Conservation (phyloP, 345 rosid genomes). For the Eucalyptus lansdowneana region DNA sequence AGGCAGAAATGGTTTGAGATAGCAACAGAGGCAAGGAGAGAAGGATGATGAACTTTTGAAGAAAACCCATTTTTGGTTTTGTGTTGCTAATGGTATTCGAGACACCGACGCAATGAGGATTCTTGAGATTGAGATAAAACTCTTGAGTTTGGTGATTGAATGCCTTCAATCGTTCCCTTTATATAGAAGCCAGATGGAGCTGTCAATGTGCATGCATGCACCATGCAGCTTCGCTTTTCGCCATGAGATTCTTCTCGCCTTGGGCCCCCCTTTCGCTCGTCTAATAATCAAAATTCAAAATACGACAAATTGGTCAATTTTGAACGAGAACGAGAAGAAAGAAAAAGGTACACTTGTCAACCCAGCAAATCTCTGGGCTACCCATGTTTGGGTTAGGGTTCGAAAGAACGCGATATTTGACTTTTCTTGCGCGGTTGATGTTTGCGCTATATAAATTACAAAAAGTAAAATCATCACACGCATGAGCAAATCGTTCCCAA, state of each 20-base stretch:
- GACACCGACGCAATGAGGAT: not conserved
- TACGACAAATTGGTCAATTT: not conserved
- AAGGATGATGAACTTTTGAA: constrained; percentile 6
- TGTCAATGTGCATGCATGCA: not conserved
- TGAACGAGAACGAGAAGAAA: not conserved
- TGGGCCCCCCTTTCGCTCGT: not conserved
- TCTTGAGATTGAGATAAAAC: not conserved
- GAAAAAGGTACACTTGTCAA: not conserved
- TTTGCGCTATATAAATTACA: not conserved
- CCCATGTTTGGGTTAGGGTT: not conserved
- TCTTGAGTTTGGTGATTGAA: not conserved
- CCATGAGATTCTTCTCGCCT: not conserved
- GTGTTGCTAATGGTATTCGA: not conserved
- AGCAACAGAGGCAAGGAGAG: constrained; percentile 8
- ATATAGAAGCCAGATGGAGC: not conserved
- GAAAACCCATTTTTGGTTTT: constrained; percentile 15
- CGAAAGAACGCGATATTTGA: not conserved
- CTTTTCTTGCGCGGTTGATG: not conserved
- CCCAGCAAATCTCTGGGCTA: not conserved
- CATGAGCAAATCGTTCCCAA: not conserved
- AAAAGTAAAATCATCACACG: not conserved
- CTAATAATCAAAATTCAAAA: not conserved
- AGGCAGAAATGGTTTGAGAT: constrained; percentile 8
- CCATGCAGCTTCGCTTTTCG: not conserved
- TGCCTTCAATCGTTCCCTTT: not conserved